Evolutionary conservation across 164 flowering plant species (phyloP), one percentile per base, ranked within the genome.

Genomic region (Houttuynia cordata): DNA sequence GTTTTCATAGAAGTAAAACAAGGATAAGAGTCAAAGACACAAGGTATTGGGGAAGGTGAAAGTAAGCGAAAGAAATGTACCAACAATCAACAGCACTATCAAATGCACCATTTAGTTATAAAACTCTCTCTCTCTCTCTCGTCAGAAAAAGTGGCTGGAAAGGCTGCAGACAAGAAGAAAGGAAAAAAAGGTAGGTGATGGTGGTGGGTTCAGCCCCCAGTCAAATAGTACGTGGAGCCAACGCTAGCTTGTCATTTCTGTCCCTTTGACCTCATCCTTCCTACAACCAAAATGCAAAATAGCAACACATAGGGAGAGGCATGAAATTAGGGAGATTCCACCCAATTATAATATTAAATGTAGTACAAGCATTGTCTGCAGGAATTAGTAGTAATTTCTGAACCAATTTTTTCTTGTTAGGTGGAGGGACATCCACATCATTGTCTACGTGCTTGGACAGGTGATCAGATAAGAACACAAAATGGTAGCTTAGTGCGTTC

Each of bases 141-240:
- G 57, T 54, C 57, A 54, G 23, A 15, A 54, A 54, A 7, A 18
- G 57, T n/a, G 34, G 34, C 34, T 54, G 57, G 57, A 54, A 10
- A 14, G 37, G 57, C 23, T 17, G 3, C 17, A 17, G 30, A 54
- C 34, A 23, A 30, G 37, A 23, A n/a, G 20, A 17, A 20, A 3
- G 21, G n/a, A 2, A 4, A 14, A 24, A 24, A 54, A n/a, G 30
- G 30, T 23, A 18, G 57, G 30, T 17, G 34, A 18, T 23, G 57
- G 57, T 14, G 57, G 24, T 17, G 34, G 57, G 24, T 19, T 54
- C 57, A 8, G 34, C 37, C 25, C 25, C 7, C 25, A n/a, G 5
- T 53, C 12, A 20, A 20, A 22, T 15, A 22, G 34, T 30, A 34
- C 57, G 57, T 54, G 34, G 18, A 24, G 56, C 24, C 25, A 53